These are phyloP conservation scores for Septoria petroselini DNA, from an alignment of 2,329 filamentous ascomycete genomes.

Conservation along the genomic window DNA sequence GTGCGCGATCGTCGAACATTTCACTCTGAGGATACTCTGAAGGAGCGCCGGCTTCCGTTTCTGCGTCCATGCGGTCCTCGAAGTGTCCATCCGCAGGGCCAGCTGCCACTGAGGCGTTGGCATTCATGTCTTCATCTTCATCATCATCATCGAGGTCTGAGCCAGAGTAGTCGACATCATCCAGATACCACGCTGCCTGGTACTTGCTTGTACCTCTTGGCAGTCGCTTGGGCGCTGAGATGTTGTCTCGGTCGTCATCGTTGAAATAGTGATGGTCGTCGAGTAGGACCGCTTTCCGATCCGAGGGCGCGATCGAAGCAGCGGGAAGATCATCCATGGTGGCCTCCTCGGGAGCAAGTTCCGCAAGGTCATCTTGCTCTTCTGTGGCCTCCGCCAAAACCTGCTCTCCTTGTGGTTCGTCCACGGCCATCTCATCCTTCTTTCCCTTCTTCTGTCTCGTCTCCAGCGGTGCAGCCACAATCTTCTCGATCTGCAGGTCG, in stretches of 20 bases:
- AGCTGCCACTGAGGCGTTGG: constrained; percentile 51
- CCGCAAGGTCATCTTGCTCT: constrained; percentile 77
- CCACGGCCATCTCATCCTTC: constrained; percentile 61
- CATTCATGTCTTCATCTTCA: constrained; percentile 55
- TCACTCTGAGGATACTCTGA: constrained; percentile 94
- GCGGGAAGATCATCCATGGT: constrained; percentile 67
- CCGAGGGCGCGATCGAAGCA: constrained; percentile 48
- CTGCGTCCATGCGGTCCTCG: constrained; percentile 50
- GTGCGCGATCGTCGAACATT: constrained; percentile 76
- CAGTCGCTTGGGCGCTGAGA: constrained; percentile 66
- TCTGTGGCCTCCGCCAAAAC: constrained; percentile 69
- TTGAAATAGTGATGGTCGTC: constrained; percentile 99
- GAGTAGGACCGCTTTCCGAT: constrained; percentile 77
- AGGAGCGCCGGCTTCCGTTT: constrained; percentile 61
- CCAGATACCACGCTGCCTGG: constrained; percentile 90
- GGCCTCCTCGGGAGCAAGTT: constrained; percentile 81
- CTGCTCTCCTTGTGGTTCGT: constrained; percentile 56
- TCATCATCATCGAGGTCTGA: constrained; percentile 71
- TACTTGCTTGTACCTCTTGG: constrained; percentile 92
- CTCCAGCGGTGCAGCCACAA: constrained; percentile 69
- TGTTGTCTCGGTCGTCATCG: constrained; percentile 68
- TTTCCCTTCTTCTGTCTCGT: constrained; percentile 55
- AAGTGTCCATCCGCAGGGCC: constrained; percentile 75
- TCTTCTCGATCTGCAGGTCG: constrained; percentile 86
- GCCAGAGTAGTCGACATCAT: constrained; percentile 75